Evolutionary conservation across 495 filamentous ascomycete genomes (phyloP).

Genomic region (Echria macrotheca): DNA sequence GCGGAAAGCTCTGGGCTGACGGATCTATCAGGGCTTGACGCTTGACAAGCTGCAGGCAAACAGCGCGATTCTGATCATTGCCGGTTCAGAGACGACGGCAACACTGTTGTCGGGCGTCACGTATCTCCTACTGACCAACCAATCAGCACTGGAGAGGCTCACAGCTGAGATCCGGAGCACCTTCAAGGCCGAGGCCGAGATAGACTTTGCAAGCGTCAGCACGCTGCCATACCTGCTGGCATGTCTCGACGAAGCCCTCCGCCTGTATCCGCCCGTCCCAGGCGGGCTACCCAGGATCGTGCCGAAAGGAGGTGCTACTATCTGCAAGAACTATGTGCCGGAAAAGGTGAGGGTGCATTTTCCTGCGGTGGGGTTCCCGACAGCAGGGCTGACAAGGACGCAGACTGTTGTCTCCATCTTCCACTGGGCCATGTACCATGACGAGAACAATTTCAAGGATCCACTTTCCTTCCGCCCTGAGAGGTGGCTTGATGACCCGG

Average conservation of each 20-base stretch:
- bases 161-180: conserved; percentile 43
- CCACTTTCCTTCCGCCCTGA: conserved; percentile 48
- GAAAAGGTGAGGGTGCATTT: conserved; percentile 26
- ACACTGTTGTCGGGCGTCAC: conserved; percentile 48
- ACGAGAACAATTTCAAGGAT: conserved; percentile 22
- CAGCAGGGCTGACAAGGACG: background rate
- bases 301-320: conserved; percentile 39
- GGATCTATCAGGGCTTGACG: conserved; percentile 33
- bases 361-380: no score
- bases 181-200: conserved; percentile 49
- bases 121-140: conserved; percentile 48
- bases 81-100: conserved; percentile 57
- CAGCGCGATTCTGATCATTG: conserved; percentile 42
- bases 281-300: conserved; percentile 40
- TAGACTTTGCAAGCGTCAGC: conserved; percentile 42
- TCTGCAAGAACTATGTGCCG: conserved; percentile 44
- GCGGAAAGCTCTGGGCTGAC: background rate
- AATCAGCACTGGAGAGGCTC: conserved; percentile 37
- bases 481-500: conserved; percentile 40
- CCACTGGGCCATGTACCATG: conserved; percentile 41
- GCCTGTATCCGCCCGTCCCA: conserved; percentile 54
- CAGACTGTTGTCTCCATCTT: conserved; percentile 47
- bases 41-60: conserved; percentile 38
- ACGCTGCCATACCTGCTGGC: conserved; percentile 51
- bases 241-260: conserved; percentile 51